Evolutionary conservation across 2,329 filamentous ascomycete species (phyloP).

Genomic region (Graphium sp.): DNA sequence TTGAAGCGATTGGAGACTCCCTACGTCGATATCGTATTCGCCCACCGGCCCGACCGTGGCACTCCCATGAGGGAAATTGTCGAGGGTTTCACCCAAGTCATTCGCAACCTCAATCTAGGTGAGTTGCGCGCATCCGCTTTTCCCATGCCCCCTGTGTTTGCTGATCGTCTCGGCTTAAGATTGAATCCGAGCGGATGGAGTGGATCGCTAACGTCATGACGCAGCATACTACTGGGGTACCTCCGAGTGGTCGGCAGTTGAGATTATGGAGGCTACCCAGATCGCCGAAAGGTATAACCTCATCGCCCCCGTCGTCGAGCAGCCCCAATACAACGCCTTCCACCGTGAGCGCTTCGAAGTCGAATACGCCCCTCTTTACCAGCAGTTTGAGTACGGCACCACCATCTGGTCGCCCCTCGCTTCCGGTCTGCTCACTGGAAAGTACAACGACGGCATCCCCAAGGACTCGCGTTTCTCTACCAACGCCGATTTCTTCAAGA

Average conservation of each 20-base stretch:
- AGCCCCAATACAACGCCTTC: conserved; percentile 52
- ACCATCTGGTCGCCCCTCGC: conserved; percentile 45
- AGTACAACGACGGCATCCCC: conserved; percentile 43
- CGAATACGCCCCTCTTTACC: conserved; percentile 44
- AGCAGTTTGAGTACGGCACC: conserved; percentile 38
- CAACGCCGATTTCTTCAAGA: conserved; percentile 36
- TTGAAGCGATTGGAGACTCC: conserved; percentile 37
- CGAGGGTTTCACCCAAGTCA: conserved; percentile 53
- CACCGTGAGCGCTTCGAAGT: conserved; percentile 43
- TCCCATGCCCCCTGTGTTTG: no score
- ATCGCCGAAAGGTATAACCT: conserved; percentile 34
- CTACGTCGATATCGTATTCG: conserved; percentile 54
- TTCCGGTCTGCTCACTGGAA: conserved; percentile 43
- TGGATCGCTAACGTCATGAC: no score
- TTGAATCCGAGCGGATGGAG: no score
- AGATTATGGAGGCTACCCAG: conserved; percentile 29
- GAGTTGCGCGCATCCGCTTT: no score
- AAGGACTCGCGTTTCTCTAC: conserved; percentile 39
- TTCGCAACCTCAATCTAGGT: no score
- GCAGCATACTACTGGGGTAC: conserved; percentile 60
- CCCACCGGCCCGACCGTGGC: conserved; percentile 49
- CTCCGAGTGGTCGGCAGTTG: conserved; percentile 52
- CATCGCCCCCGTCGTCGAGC: conserved; percentile 47
- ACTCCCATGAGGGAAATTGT: conserved; percentile 59
- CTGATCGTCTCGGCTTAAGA: no score